Conservation (phyloP, 495 filamentous ascomycete species). For the Aspergillus homomorphus region DNA sequence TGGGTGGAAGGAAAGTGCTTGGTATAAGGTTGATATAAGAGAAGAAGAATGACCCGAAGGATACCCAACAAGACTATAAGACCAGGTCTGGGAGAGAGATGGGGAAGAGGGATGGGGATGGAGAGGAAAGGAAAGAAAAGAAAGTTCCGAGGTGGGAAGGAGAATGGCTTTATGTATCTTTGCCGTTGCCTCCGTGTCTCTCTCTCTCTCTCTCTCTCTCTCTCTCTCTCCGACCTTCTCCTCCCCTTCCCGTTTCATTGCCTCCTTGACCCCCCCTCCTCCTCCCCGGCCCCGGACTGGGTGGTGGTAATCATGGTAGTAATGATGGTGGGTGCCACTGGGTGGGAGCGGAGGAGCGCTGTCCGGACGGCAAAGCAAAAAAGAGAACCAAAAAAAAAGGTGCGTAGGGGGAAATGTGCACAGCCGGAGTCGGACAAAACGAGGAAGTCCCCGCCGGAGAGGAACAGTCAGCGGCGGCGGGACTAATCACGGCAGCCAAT, state of each 20-base stretch:
- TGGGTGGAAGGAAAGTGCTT: conserved; percentile 7
- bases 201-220: too few relatives aligned
- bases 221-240: too few relatives aligned
- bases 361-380: background rate
- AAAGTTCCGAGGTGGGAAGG: conserved; percentile 7
- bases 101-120: background rate
- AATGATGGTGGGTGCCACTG: background rate
- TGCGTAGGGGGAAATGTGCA: too few relatives aligned
- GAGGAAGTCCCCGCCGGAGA: background rate
- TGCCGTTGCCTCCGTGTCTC: background rate
- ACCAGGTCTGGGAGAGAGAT: conserved; percentile 4
- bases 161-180: conserved; percentile 20
- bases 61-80: background rate
- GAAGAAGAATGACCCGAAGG: background rate
- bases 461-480: background rate
- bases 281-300: background rate
- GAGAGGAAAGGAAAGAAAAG: conserved; percentile 6
- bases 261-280: background rate
- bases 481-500: background rate
- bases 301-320: background rate
- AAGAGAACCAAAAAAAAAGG: background rate
- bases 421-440: conserved; percentile 5
- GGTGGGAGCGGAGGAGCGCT: background rate
- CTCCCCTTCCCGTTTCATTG: background rate
- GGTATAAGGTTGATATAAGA: background rate